These are phyloP conservation scores for Sporothrix luriei DNA, from an alignment of 2,329 filamentous ascomycete genomes.

Conservation along the genomic window DNA sequence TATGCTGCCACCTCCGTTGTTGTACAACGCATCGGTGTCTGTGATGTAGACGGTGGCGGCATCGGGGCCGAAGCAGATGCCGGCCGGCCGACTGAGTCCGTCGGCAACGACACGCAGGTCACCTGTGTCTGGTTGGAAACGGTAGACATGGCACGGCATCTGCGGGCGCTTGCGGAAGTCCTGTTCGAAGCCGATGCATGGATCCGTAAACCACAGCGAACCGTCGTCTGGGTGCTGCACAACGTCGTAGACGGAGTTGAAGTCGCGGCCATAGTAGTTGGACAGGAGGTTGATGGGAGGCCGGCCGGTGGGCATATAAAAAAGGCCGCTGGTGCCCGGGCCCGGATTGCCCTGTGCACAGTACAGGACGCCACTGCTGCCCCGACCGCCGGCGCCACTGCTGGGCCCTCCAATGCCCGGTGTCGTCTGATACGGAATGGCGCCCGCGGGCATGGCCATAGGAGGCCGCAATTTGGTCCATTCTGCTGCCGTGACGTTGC, in stretches of 20 bases:
- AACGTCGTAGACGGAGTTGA: constrained; percentile 53
- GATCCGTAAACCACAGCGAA: constrained; percentile 55
- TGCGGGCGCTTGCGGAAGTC: constrained; percentile 50
- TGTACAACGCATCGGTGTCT: constrained; percentile 43
- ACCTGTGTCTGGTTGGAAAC: constrained; percentile 47
- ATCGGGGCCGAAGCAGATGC: constrained; percentile 47
- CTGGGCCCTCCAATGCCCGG: background rate
- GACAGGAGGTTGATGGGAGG: constrained; percentile 46
- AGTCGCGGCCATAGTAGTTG: constrained; percentile 49
- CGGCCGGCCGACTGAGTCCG: constrained; percentile 50
- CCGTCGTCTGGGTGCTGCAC: constrained; percentile 46
- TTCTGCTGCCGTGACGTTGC: constrained; percentile 41
- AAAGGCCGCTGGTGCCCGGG: constrained; percentile 45
- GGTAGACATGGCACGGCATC: constrained; percentile 54
- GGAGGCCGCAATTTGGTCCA: constrained; percentile 51
- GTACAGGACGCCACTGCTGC: constrained; percentile 45
- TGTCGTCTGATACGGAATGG: constrained; percentile 50
- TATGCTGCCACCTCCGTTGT: constrained; percentile 36
- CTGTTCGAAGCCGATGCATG: constrained; percentile 49
- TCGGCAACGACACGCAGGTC: constrained; percentile 53
- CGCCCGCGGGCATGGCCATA: constrained; percentile 63
- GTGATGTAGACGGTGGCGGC: constrained; percentile 49
- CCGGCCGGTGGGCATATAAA: constrained; percentile 43
- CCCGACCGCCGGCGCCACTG: background rate
- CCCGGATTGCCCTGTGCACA: constrained; percentile 38